Conservation (phyloP, 352 stramenopile species). For the Pythium rhizo-oryzae region DNA sequence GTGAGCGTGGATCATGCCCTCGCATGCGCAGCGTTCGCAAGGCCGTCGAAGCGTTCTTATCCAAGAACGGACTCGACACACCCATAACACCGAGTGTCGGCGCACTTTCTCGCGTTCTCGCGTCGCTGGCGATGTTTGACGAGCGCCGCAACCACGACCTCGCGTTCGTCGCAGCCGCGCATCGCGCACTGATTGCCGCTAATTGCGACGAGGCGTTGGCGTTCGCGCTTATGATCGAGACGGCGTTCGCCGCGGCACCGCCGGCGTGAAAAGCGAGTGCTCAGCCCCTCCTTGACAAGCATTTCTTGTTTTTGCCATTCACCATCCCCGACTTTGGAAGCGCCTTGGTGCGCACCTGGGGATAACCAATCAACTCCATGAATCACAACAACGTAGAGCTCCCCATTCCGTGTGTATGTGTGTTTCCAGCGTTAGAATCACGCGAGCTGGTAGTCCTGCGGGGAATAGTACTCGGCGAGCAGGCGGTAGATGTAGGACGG, state of each 20-base stretch:
- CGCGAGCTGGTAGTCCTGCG: slow-evolving; percentile 93
- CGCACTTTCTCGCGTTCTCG: not conserved
- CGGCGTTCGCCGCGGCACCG: not conserved
- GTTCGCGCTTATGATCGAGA: slow-evolving; percentile 2
- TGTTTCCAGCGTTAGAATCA: slow-evolving; percentile 30
- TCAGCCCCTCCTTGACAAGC: too few species aligned
- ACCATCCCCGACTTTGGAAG: too few species aligned
- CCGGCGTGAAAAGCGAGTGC: not conserved
- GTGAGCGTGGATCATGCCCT: not conserved
- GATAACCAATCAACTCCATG: too few species aligned
- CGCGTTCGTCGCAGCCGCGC: not conserved
- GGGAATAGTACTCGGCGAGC: slow-evolving; percentile 98
- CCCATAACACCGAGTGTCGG: not conserved
- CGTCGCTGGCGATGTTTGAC: slow-evolving; percentile 11
- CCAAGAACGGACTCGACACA: not conserved
- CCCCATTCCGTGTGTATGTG: not conserved
- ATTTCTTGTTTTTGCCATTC: too few species aligned
- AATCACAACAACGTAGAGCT: not conserved
- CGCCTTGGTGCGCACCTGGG: too few species aligned
- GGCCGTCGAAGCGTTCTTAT: slow-evolving; percentile 4
- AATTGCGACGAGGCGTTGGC: slow-evolving; percentile 3
- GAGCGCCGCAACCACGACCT: not conserved
- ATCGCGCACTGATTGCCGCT: not conserved
- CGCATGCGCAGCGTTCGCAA: not conserved
- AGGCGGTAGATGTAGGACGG: slow-evolving; percentile 99